Evolutionary conservation across 108 stramenopile genomes (phyloP), one percentile per base, ranked within the genome.

Genomic region (Nitzschia sp.): DNA sequence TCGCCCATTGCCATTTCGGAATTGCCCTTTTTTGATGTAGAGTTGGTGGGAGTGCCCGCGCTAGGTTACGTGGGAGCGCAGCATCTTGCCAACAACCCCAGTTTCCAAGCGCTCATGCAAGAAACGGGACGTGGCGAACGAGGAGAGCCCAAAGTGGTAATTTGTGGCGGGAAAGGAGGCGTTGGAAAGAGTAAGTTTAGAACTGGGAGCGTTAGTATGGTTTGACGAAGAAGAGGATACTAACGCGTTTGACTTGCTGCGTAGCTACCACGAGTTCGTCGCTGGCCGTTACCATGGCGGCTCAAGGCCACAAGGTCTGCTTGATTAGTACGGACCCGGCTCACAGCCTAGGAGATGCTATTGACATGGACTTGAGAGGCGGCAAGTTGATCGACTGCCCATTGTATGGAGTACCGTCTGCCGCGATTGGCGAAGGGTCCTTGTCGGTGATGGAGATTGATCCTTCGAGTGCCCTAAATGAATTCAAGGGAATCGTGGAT

Each of bases 241-340:
- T n/a, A n/a, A n/a, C n/a, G n/a, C n/a, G n/a, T n/a, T n/a, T n/a
- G n/a, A n/a, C n/a, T n/a, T n/a, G n/a, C n/a, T n/a, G n/a, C n/a
- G n/a, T 21, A 66, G 51, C 74, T 3, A 94, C 96, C 13, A 94
- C 94, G 31, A 86, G 85, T 17, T 82, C 94, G 1, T 80, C 96
- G 2, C 68, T 97, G 15, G 98, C 96, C 0, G 87, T 97, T 13
- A 67, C 88, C 46, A 85, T 97, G 86, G 94, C 94, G 2, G 82
- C 87, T 33, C 54, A 80, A 29, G 98, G 98, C 21, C 90, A 85
- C 64, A 90, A 90, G 24, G 95, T 93, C 2, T 92, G 85, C 3
- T 51, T 98, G 17, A 90, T 98, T 27, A 93, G 91, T 61, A 98
- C 98, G 9, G 98, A 98, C 70, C 98, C 98, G 29, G 98, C 98